Percentiles rank a stretch among this genome's conserved stretches.
Evolutionary conservation across 1,139 yeast species (phyloP).

Genomic region (Hansenula anomala): DNA sequence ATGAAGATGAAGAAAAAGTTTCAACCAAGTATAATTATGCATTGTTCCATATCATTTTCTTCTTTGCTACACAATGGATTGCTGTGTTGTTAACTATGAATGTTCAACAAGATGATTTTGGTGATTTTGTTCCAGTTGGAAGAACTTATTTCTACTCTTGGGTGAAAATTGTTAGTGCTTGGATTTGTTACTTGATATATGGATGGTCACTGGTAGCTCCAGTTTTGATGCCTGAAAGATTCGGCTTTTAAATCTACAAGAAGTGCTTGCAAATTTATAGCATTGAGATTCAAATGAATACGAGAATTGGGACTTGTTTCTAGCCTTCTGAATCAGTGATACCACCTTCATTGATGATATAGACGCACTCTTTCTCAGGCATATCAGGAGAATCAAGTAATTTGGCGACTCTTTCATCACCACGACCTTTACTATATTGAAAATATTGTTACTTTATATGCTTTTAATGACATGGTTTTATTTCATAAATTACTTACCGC

Average conservation of each 20-base stretch:
- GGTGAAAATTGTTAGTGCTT: conserved; percentile 88
- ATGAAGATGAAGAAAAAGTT: conserved; percentile 40
- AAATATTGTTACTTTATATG: neutral
- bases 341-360: conserved; percentile 49
- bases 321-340: conserved; percentile 38
- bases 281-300: no score
- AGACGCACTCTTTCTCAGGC: conserved; percentile 55
- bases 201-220: conserved; percentile 94
- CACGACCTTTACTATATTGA: conserved; percentile 47
- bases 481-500: conserved; percentile 25
- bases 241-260: conserved; percentile 29
- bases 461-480: no score
- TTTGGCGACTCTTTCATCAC: conserved; percentile 61
- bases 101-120: conserved; percentile 78
- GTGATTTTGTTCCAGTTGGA: conserved; percentile 95
- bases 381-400: conserved; percentile 60
- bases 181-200: conserved; percentile 85
- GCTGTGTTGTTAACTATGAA: conserved; percentile 91
- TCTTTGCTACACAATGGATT: conserved; percentile 95
- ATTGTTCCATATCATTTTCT: conserved; percentile 84
- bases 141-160: conserved; percentile 93
- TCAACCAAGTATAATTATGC: conserved; percentile 83
- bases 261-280: no score
- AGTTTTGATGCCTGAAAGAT: conserved; percentile 83
- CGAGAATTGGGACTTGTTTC: neutral